Base-by-base conservation (phyloP, 2,329 filamentous ascomycete species). In the Alternaria arbusti region DNA sequence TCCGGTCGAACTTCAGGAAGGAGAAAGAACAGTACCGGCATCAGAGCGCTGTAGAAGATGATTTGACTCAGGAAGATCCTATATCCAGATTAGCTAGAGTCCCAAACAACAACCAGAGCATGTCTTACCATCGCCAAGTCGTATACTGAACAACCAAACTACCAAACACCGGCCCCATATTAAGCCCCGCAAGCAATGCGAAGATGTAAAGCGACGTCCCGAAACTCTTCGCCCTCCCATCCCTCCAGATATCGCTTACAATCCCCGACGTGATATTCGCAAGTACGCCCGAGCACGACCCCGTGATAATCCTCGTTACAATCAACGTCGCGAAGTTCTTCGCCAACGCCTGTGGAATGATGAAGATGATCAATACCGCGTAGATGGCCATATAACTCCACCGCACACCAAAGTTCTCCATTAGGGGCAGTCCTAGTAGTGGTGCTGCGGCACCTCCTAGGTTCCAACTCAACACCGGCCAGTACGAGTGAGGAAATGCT, bases 31-130 rank as follows among this genome's bases (percentile, higher is more conserved):
- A 84, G 75, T 1, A 83, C 50, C 0, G 82, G 74, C 47, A 84
- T 73, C 1, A 84, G 68, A 4, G 78, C 78, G 20, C 78, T 82
- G 46, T 85, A 84, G 72, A 82, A 80, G 50, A 83, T 81, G 30
- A 84, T 82, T 20, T 83, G 82, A 25, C 81, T 74, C 26, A 81
- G 77, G 64, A 82, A 84, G 40, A 84, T 82, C 82, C 82, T 83
- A 28, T 1, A 1, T 11, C 4, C 5, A 20, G 77, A 10, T 69
- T 45, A 67, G 46, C n/a, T 10, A 13, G 13, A 6, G 9, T n/a
- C 17, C n/a, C 13, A 10, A 66, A 70, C 1, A 68, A 63, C 11
- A 44, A 17, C 74, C 55, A n/a, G 2, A 23, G 2, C 4, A 40
- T 32, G 15, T 56, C 75, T 57, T 70, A 82, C 82, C 82, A 84